Evolutionary conservation across 2,329 filamentous ascomycete genomes (phyloP).

Genomic region (Penicillium corylophilum): DNA sequence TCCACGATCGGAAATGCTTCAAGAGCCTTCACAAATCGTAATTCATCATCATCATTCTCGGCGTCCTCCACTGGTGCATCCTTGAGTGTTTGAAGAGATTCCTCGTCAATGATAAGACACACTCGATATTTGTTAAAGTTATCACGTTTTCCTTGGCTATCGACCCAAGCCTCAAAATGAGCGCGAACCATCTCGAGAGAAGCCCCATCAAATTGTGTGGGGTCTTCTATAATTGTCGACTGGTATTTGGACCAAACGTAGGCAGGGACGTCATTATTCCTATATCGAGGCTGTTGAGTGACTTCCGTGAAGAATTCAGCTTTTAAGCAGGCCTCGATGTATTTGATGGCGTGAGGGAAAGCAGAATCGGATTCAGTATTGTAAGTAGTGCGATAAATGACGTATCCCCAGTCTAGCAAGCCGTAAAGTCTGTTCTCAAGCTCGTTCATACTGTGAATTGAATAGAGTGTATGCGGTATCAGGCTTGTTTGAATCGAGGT

Average conservation of each 20-base stretch:
- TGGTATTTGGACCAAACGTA: constrained; percentile 10
- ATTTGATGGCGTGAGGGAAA: constrained; percentile 10
- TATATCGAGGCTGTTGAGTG: neutral
- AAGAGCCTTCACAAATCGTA: constrained; percentile 13
- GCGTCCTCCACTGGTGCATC: constrained; percentile 4
- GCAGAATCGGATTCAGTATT: constrained; percentile 8
- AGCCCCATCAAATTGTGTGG: constrained; percentile 5
- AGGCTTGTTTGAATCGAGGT: constrained; percentile 1
- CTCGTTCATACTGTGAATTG: neutral
- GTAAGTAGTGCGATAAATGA: constrained; percentile 18
- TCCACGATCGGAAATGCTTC: constrained; percentile 10
- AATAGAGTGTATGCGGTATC: neutral
- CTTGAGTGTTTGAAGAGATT: constrained; percentile 15
- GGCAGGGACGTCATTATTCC: neutral
- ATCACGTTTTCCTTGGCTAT: constrained; percentile 9
- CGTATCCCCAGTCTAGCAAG: constrained; percentile 12
- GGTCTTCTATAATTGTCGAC: constrained; percentile 13
- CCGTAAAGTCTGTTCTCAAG: neutral
- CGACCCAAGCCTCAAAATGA: constrained; percentile 14
- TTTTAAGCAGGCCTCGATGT: constrained; percentile 14
- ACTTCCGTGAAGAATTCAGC: constrained; percentile 1
- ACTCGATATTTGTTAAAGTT: constrained; percentile 8
- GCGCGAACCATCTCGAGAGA: constrained; percentile 12
- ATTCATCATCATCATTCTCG: constrained; percentile 1
- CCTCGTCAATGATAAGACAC: constrained; percentile 16